Percentiles rank a stretch among this genome's conserved stretches.
phyloP scores from a whole-genome alignment of 257 asterid genomes.

The Solanum virginianum region DNA sequence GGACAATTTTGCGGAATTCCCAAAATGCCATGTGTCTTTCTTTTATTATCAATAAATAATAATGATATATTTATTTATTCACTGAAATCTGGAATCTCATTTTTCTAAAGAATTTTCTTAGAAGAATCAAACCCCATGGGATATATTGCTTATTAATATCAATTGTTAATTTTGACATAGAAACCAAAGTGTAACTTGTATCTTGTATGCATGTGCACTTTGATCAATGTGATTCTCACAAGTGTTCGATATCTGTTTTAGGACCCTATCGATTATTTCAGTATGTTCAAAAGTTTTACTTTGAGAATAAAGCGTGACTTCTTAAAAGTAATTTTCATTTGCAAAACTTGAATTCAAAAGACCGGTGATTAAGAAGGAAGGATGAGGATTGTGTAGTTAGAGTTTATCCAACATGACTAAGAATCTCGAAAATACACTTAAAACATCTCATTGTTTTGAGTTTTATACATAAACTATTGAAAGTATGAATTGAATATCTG shows the following conservation, averaged over 20 bases:
- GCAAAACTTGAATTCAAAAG: background rate
- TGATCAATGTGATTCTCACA: background rate
- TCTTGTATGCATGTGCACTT: background rate
- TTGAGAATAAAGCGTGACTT: background rate
- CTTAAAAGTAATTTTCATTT: background rate
- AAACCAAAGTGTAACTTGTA: background rate
- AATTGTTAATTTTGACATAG: background rate
- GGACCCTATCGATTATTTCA: background rate
- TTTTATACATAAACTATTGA: too few species aligned
- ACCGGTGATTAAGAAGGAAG: background rate
- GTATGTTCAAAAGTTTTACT: background rate
- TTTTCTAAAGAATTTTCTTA: background rate
- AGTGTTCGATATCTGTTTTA: background rate
- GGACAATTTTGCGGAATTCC: background rate
- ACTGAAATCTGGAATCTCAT: background rate
- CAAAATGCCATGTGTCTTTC: background rate
- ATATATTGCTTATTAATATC: background rate
- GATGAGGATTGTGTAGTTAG: background rate
- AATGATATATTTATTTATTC: background rate
- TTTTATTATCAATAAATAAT: background rate
- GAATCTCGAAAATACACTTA: too few species aligned
- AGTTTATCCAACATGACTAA: background rate
- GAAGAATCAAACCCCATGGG: background rate
- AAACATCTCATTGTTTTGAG: too few species aligned
- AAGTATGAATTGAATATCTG: too few species aligned